Evolutionary conservation across 345 rosid genomes (phyloP), one percentile per base, ranked within the genome.

Genomic region (Salix caprea): DNA sequence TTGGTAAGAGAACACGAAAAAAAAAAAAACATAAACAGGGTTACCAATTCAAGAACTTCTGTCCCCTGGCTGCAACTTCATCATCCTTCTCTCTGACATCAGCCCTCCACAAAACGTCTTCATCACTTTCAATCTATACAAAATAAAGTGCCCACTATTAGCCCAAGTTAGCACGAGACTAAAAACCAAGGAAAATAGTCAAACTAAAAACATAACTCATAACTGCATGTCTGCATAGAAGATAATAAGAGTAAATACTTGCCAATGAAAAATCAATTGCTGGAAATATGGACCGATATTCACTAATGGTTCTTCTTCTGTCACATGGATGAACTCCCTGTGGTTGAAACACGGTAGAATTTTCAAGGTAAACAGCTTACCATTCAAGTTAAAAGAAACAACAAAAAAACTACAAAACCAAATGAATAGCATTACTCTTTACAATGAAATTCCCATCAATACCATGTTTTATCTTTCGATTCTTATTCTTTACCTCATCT

Each of bases 311-410:
- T 78, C 88, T 86, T 85, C 98, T 90, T 76, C 90, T 85, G 67
- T 91, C 98, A 86, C 97, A 93, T 8, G 92, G 94, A 88, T 90
- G 90, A 80, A 88, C 90, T 76, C 98, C 95, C 97, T 93, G 82
- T 56, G 52, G 42, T 76, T 46, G 36, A 34, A 67, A 58, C 19
- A 23, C 36, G 1, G 19, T 37, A 80, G 70, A 40, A 74, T 79
- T 58, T 46, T 30, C 60, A 36, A 34, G 30, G 30, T 18, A 26
- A 6, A 74, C 60, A 62, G 32, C 62, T 14, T 19, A 70, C 28
- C 64, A 46, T 46, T 46, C 52, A 46, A 46, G 18, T 46, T 46
- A 46, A 14, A 46, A 46, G 52, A 46, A 46, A 46, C 52, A 14
- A 12, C 18, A 3, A 14, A 46, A 44, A 1, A 46, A 46, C 52